Evolutionary conservation across 176 grass and related monocot genomes (phyloP).

Genomic region (Rhynchospora pubera): DNA sequence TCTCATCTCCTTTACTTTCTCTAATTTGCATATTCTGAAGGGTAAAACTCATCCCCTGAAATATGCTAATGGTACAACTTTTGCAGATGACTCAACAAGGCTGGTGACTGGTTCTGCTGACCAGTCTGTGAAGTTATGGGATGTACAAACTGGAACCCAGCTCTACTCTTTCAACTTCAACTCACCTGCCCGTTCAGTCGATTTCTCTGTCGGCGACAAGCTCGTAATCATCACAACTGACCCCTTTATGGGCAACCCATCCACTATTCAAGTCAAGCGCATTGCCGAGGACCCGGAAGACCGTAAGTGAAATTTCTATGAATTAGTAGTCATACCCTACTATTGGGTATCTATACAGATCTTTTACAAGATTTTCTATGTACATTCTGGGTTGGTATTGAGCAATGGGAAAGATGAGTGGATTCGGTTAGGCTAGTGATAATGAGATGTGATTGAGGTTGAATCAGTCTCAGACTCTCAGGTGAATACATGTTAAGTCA

Average conservation of each 20-base stretch:
- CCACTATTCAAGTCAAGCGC: constrained; percentile 74
- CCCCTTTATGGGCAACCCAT: constrained; percentile 69
- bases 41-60: neutral
- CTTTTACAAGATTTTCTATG: neutral
- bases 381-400: neutral
- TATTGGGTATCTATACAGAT: no score
- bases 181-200: constrained; percentile 66
- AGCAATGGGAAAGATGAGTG: neutral
- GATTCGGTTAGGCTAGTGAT: neutral
- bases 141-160: constrained; percentile 57
- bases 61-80: neutral
- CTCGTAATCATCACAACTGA: constrained; percentile 73
- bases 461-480: no score
- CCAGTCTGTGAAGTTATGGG: constrained; percentile 81
- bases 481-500: neutral
- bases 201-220: constrained; percentile 54
- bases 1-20: neutral
- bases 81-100: constrained; percentile 49
- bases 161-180: constrained; percentile 73
- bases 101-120: constrained; percentile 74
- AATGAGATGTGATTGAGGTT: neutral
- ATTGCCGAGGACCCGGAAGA: constrained; percentile 54
- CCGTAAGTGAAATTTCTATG: constrained; percentile 24
- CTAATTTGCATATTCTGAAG: neutral
- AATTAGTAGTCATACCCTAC: neutral